Base-by-base conservation (phyloP, 768 basidiomycete species). In the Naganishia randhawae region DNA sequence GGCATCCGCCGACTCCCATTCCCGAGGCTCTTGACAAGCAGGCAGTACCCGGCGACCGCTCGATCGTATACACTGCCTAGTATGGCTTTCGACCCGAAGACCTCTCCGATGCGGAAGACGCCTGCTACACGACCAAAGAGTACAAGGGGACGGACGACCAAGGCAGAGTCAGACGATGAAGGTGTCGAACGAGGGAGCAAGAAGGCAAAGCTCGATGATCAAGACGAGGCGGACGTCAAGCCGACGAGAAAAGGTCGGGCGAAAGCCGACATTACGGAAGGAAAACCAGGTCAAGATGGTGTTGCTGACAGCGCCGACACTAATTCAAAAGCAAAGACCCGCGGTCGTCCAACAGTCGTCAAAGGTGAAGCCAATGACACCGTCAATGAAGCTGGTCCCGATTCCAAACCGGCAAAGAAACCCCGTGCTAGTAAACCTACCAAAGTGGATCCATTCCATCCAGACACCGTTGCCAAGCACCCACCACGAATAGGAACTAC, bases 401-500 rank as follows among this genome's bases (percentile, higher is more conserved):
- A 48, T 13, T 63, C 16, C n/a, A 33, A 51, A 48, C 62, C 51
- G 10, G 33, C 42, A 25, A 67, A 67, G 35, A 69, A 69, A 41
- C 33, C 33, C 9, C 35, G 55, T 22, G 41, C 55, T 19, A 39
- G 41, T 17, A 66, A 66, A 32, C 29, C 51, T 16, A 55, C 53
- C 17, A 67, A 53, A 19, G 52, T 39, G 13, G 69, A 69, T 32
- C 63, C 55, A 9, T 65, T 69, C 19, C 22, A 39, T 17, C 25
- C 50, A 3, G 63, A 65, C 14, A 19, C 69, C 17, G 19, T 69
- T 32, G 52, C 50, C 2, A 33, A 29, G 2, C 69, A 69, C 50
- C 69, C 69, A 8, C 32, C 48, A 17, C 53, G 69, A 39, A 54
- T 52, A n/a, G 69, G 69, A 2, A 64, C 69, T 27, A 52, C 63